Conservation (phyloP, 2,329 filamentous ascomycete genomes). For the Chalaropsis ovoidea region DNA sequence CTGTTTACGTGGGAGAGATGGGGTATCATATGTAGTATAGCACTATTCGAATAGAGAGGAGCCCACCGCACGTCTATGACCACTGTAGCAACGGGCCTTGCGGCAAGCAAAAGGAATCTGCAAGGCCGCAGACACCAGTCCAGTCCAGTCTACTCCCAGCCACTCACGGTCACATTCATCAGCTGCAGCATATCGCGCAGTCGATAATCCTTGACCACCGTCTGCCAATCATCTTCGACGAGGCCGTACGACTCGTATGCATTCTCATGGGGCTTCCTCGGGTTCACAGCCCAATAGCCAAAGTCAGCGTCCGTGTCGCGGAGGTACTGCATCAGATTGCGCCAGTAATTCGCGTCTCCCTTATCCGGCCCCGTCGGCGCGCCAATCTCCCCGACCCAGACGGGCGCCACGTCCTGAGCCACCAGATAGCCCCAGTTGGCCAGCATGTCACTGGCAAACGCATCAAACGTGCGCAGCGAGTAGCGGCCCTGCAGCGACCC, state of each 20-base stretch:
- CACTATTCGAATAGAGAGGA: neutral
- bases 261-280: constrained; percentile 50
- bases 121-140: neutral
- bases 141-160: constrained; percentile 21
- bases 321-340: constrained; percentile 50
- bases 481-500: constrained; percentile 51
- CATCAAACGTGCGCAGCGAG: constrained; percentile 48
- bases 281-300: constrained; percentile 62
- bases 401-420: constrained; percentile 37
- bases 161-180: constrained; percentile 32
- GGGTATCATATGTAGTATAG: neutral
- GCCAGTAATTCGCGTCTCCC: constrained; percentile 56
- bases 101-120: neutral
- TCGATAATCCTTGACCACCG: constrained; percentile 51
- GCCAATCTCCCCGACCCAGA: constrained; percentile 61
- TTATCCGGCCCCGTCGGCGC: constrained; percentile 43
- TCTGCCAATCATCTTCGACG: constrained; percentile 54
- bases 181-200: constrained; percentile 51
- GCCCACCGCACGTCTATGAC: neutral
- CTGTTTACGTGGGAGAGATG: neutral
- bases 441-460: constrained; percentile 54
- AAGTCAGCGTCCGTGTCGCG: constrained; percentile 52
- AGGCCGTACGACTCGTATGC: constrained; percentile 51
- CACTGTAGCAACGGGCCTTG: neutral
- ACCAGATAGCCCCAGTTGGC: constrained; percentile 58